Conservation (phyloP, 768 basidiomycete genomes). For the Arthromyces matolae region DNA sequence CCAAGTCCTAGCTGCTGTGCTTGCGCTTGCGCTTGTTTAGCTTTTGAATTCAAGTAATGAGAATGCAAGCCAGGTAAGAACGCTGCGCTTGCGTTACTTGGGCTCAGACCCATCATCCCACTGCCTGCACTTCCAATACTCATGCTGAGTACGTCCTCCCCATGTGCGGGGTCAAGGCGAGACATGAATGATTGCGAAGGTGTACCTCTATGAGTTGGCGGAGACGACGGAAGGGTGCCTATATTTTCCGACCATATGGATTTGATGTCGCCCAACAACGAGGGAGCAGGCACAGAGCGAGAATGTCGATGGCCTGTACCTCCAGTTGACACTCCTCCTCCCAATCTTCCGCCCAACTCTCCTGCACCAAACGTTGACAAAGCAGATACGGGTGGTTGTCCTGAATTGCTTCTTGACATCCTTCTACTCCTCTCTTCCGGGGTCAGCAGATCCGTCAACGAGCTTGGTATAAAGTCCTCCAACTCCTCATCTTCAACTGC, state of each 20-base stretch:
- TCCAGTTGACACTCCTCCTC: slow-evolving; percentile 12
- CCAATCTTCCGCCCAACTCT: slow-evolving; percentile 4
- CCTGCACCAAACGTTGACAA: slow-evolving; percentile 15
- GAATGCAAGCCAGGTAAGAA: slow-evolving; percentile 73
- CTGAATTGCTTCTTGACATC: slow-evolving; percentile 71
- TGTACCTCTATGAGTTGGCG: slow-evolving; percentile 36
- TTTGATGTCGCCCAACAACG: slow-evolving; percentile 69
- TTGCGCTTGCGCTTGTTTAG: slow-evolving; percentile 32
- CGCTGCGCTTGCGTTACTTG: slow-evolving; percentile 78
- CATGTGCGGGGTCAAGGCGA: slow-evolving; percentile 26
- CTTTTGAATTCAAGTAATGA: slow-evolving; percentile 56
- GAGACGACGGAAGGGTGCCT: slow-evolving; percentile 28
- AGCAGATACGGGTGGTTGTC: slow-evolving; percentile 27
- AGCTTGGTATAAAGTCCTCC: slow-evolving; percentile 87
- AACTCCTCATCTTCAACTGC: slow-evolving; percentile 72
- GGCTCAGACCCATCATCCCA: slow-evolving; percentile 43
- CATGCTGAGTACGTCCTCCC: slow-evolving; percentile 34
- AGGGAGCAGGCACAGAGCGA: slow-evolving; percentile 76
- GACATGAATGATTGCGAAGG: slow-evolving; percentile 56
- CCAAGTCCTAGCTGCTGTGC: slow-evolving; percentile 27
- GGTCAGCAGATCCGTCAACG: slow-evolving; percentile 84
- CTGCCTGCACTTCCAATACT: slow-evolving; percentile 31
- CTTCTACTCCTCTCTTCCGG: slow-evolving; percentile 82
- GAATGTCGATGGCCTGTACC: slow-evolving; percentile 67
- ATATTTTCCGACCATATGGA: slow-evolving; percentile 75